phyloP scores from a whole-genome alignment of 768 basidiomycete species.

The Psilocybe sp. region DNA sequence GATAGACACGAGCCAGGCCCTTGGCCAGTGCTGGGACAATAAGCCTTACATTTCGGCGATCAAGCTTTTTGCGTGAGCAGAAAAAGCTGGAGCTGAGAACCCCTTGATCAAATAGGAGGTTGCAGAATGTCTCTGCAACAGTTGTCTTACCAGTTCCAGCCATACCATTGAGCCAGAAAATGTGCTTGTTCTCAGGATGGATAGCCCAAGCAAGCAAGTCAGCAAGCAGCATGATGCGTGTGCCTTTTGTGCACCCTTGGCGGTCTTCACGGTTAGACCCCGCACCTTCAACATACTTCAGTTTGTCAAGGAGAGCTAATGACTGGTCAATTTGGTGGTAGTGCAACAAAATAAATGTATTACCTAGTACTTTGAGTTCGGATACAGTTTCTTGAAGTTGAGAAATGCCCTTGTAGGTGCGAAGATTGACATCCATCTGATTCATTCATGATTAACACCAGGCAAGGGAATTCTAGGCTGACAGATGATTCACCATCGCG shows the following conservation, averaged over 20 bases:
- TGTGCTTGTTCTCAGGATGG: neutral
- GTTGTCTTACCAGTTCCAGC: slow-evolving; percentile 22
- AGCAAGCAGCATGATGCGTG: slow-evolving; percentile 8
- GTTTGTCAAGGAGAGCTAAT: too few relatives aligned
- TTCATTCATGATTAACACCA: too few relatives aligned
- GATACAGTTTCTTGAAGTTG: too few relatives aligned
- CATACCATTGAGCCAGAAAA: slow-evolving; percentile 21
- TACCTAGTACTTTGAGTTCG: too few relatives aligned
- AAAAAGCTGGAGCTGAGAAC: slow-evolving; percentile 24
- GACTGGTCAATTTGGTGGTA: too few relatives aligned
- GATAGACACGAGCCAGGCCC: too few relatives aligned
- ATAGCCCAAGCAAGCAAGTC: slow-evolving; percentile 11
- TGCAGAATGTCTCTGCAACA: slow-evolving; percentile 17
- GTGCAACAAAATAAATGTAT: too few relatives aligned
- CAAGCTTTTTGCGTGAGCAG: slow-evolving; percentile 21
- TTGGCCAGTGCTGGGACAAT: slow-evolving; percentile 20
- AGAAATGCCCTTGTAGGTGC: too few relatives aligned
- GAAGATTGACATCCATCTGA: too few relatives aligned
- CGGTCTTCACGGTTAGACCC: neutral
- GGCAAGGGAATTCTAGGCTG: too few relatives aligned
- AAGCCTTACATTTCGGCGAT: slow-evolving; percentile 19
- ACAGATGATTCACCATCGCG: too few relatives aligned
- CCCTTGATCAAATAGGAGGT: slow-evolving; percentile 1
- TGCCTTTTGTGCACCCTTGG: slow-evolving; percentile 1
- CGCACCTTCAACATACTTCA: neutral